Evolutionary conservation across 2,329 filamentous ascomycete genomes (phyloP).

Genomic region (Leptographium lundbergii): DNA sequence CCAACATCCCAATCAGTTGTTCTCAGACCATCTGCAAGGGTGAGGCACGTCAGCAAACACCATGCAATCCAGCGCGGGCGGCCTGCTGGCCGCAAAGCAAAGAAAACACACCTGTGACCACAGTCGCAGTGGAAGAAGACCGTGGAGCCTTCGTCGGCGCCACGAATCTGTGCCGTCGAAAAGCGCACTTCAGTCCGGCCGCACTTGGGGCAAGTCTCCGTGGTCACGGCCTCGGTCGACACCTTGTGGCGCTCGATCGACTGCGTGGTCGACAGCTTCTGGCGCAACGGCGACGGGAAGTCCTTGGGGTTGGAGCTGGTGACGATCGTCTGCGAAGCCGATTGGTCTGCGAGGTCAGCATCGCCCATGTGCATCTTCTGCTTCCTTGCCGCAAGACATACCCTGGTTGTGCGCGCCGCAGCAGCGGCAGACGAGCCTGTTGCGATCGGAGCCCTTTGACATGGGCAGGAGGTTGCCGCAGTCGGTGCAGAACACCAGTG

Average conservation of each 20-base stretch:
- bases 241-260: constrained; percentile 66
- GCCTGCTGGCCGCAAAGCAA: constrained; percentile 6
- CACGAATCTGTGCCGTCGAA: constrained; percentile 72
- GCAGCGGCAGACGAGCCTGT: constrained; percentile 68
- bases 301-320: constrained; percentile 80
- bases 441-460: constrained; percentile 63
- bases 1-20: constrained; percentile 34
- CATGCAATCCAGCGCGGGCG: constrained; percentile 10
- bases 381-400: constrained; percentile 23
- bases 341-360: constrained; percentile 33
- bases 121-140: constrained; percentile 86
- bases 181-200: constrained; percentile 72
- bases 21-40: constrained; percentile 37
- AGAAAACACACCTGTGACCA: constrained; percentile 37
- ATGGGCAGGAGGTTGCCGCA: constrained; percentile 83
- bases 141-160: constrained; percentile 90
- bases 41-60: not conserved
- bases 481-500: constrained; percentile 82
- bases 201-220: constrained; percentile 67
- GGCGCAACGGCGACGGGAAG: constrained; percentile 79
- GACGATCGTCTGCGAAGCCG: constrained; percentile 60
- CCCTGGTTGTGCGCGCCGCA: constrained; percentile 79
- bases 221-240: constrained; percentile 55
- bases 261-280: constrained; percentile 80
- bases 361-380: not conserved